Percentiles rank a stretch among this genome's conserved stretches.
phyloP scores from a whole-genome alignment of 805 yeast species.

The Grigorovia humatica region DNA sequence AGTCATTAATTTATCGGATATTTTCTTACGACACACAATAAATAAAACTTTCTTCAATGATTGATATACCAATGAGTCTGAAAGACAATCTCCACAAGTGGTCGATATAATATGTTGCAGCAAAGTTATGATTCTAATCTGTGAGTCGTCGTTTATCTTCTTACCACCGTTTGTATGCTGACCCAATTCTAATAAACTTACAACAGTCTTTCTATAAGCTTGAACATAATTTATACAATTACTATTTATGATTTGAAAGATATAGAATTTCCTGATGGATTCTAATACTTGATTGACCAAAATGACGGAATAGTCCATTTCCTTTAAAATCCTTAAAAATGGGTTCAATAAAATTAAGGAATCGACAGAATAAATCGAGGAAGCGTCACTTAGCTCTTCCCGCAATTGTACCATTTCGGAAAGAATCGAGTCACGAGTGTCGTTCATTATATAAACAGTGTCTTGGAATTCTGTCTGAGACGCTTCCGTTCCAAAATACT shows the following conservation, averaged over 20 bases:
- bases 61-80: constrained; percentile 78
- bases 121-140: constrained; percentile 72
- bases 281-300: constrained; percentile 50
- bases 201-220: constrained; percentile 33
- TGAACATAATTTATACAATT: constrained; percentile 54
- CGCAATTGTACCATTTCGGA: constrained; percentile 72
- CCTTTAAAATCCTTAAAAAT: constrained; percentile 35
- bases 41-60: constrained; percentile 85
- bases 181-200: constrained; percentile 79
- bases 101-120: constrained; percentile 59
- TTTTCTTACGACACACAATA: constrained; percentile 81
- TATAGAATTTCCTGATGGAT: constrained; percentile 63
- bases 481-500: constrained; percentile 3
- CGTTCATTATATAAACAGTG: constrained; percentile 32
- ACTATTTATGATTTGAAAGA: constrained; percentile 51
- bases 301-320: not conserved
- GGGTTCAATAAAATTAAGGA: constrained; percentile 73
- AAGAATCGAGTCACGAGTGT: constrained; percentile 43
- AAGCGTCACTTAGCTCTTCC: constrained; percentile 49
- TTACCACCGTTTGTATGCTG: constrained; percentile 88
- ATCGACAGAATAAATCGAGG: constrained; percentile 47
- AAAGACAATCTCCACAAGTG: constrained; percentile 50
- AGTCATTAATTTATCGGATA: constrained; percentile 78
- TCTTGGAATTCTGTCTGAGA: not conserved
- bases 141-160: constrained; percentile 80